Evolutionary conservation across 2,329 filamentous ascomycete genomes (phyloP).

Genomic region (Ceratocystis huliohia): DNA sequence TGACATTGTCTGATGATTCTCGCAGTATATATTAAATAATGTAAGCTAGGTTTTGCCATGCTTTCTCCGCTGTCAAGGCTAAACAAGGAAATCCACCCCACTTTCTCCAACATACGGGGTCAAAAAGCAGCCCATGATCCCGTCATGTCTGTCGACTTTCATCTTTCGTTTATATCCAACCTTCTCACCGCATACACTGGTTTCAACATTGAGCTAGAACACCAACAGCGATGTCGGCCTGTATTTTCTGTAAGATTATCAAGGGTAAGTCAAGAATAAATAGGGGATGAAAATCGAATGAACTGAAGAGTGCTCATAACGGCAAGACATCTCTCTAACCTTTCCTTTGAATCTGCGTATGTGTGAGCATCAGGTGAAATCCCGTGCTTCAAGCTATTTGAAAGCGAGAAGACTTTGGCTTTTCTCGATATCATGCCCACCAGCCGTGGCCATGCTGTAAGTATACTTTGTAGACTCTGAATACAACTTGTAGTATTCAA

Average conservation of each 20-base stretch:
- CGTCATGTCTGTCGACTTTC: too few relatives aligned
- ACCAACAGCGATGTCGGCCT: conserved; percentile 34
- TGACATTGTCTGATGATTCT: too few relatives aligned
- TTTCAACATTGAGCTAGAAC: background rate
- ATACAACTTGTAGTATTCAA: background rate
- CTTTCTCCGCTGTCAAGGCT: too few relatives aligned
- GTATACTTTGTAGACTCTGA: conserved; percentile 25
- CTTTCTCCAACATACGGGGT: background rate
- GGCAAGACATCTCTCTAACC: background rate
- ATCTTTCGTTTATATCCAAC: too few relatives aligned
- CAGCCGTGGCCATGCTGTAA: conserved; percentile 76
- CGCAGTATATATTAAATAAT: too few relatives aligned
- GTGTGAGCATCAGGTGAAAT: conserved; percentile 58
- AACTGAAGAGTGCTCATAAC: background rate
- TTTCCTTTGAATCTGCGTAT: background rate
- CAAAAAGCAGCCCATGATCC: too few relatives aligned
- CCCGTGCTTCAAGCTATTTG: conserved; percentile 89
- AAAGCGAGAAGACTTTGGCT: conserved; percentile 83
- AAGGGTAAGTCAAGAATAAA: conserved; percentile 48
- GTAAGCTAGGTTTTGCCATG: too few relatives aligned
- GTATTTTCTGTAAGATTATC: conserved; percentile 97
- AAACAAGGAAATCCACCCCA: background rate
- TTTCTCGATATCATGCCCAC: conserved; percentile 94
- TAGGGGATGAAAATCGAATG: background rate
- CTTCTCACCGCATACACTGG: too few relatives aligned